A percentile compares a stretch with the other conserved stretches of the same genome.
Evolutionary conservation across 345 rosid genomes (phyloP).

Genomic region (Lenwebbia sp.): DNA sequence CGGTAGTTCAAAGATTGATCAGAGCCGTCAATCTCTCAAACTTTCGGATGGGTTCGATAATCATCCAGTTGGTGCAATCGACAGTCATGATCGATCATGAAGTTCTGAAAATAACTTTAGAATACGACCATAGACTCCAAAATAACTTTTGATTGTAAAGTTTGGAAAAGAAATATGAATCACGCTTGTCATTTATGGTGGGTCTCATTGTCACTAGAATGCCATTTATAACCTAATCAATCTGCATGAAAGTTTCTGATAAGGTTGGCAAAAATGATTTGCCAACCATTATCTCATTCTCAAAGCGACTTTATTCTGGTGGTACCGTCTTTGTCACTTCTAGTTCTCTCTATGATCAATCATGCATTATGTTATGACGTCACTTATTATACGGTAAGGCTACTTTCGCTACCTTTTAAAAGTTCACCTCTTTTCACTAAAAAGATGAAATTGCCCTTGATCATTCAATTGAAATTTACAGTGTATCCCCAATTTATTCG

Average conservation of each 20-base stretch:
- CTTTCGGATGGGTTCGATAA: background rate
- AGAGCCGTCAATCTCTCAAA: background rate
- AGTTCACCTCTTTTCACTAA: background rate
- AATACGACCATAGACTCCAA: background rate
- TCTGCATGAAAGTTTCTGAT: background rate
- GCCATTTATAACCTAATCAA: background rate
- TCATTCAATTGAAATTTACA: background rate
- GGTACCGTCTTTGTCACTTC: background rate
- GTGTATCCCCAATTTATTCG: background rate
- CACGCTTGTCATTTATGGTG: background rate
- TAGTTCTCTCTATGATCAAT: background rate
- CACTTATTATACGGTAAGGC: background rate
- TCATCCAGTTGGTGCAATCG: background rate
- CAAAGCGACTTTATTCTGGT: background rate
- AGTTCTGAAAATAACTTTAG: background rate
- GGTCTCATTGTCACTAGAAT: background rate
- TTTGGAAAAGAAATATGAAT: background rate
- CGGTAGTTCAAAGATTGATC: background rate
- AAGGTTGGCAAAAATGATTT: background rate
- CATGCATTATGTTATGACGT: background rate
- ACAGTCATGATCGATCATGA: background rate
- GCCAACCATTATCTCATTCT: background rate
- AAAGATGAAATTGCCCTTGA: background rate
- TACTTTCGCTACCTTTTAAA: background rate
- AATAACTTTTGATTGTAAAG: background rate